Evolutionary conservation across 495 filamentous ascomycete species (phyloP).

Genomic region (Penicillium paradoxum): DNA sequence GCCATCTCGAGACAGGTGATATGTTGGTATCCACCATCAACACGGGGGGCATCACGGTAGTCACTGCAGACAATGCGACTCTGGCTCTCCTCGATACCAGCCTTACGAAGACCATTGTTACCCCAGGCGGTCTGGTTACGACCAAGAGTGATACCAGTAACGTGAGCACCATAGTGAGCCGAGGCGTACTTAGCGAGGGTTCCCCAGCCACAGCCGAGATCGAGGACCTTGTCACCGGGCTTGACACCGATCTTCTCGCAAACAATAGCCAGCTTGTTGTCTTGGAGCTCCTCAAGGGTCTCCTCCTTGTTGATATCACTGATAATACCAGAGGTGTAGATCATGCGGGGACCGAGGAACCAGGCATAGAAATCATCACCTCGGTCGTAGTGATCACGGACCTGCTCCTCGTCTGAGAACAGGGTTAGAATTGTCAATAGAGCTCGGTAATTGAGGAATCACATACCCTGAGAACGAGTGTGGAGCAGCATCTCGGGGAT

Average conservation of each 20-base stretch:
- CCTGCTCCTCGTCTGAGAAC: constrained; percentile 65
- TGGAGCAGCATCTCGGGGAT: constrained; percentile 66
- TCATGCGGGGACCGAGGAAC: constrained; percentile 70
- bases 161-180: constrained; percentile 56
- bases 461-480: constrained; percentile 60
- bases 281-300: constrained; percentile 61
- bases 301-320: constrained; percentile 63
- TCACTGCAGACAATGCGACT: constrained; percentile 63
- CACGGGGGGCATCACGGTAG: constrained; percentile 63
- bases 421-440: background rate
- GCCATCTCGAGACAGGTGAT: constrained; percentile 76
- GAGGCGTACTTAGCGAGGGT: constrained; percentile 64
- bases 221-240: constrained; percentile 57
- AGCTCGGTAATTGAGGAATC: background rate
- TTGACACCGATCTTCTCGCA: constrained; percentile 66
- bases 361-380: constrained; percentile 73
- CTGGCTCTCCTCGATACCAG: constrained; percentile 55
- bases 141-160: constrained; percentile 63
- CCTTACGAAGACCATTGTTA: constrained; percentile 58
- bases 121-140: constrained; percentile 71
- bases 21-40: constrained; percentile 58
- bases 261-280: constrained; percentile 67
- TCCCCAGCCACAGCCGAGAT: constrained; percentile 70
- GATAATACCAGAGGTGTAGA: constrained; percentile 68
- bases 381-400: constrained; percentile 70